Base-by-base conservation (phyloP, 495 filamentous ascomycete genomes). In the Cercophora newfieldiana region DNA sequence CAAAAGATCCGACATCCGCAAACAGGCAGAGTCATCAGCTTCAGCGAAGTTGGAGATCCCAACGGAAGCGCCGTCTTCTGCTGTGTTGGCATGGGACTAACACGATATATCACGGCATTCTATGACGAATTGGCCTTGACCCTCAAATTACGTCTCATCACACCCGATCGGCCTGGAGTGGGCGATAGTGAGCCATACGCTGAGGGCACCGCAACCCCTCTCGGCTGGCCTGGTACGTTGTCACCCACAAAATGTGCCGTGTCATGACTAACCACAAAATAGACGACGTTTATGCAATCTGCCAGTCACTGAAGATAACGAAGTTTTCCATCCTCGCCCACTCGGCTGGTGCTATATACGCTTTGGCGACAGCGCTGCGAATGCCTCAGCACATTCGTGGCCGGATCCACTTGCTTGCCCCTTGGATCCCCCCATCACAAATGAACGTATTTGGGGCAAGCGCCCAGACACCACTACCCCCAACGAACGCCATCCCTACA, bases 311-410 rank as follows among this genome's bases (percentile, higher is more conserved):
- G 58, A 93, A 92, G 71, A 95, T 99, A 66, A 95, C 89, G 22
- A 97, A 97, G 67, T 98, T 99, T 76, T 97, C 94, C 18, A 92
- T 99, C 31, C 84, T 99, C 6, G 95, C 96, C n/a, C 95, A 99
- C 74, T 97, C 93, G 10, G 95, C 95, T 10, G 95, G 95, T 24
- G 96, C 95, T 21, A 97, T 99, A 64, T 99, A 99, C 72, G 96
- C 95, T 26, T 87, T 99, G 26, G 96, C 95, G 21, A 98, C 96
- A 0, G 95, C 96, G 5, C 83, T 99, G 26, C 90, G 95, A 51
- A 95, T 99, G 83, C 94, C 96, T 18, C 93, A 97, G 69, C 91
- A 97, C 74, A 95, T 99, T 67, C 89, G 94, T 18, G 94, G 96
- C 26, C 90, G 92, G 31, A 94, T 99, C 25, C 95, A 99, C 77